Base-by-base conservation (phyloP, 257 asterid species). In the Petunia secreta region DNA sequence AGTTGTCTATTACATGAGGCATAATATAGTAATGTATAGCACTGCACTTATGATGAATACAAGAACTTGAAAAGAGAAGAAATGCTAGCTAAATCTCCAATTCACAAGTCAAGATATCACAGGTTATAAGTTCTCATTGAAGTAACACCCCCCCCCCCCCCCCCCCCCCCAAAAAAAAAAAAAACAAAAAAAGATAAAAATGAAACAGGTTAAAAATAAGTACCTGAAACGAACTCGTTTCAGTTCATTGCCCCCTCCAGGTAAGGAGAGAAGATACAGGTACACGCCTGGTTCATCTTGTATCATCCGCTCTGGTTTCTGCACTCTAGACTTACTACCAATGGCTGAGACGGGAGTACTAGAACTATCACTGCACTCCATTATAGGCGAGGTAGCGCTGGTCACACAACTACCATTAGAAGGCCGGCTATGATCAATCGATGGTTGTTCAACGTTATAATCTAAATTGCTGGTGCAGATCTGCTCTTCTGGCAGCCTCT, bases 171-270 rank as follows among this genome's bases (percentile, higher is more conserved):
- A 25, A 25, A 25, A 25, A 25, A 25, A 25, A 25, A 25, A 25
- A 25, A 25, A 25, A 25, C 25, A 25, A 25, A 25, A 25, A 25
- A 25, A 25, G 25, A 25, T 5, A 62, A 71, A 59, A 44, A 7
- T 40, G 60, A 11, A 48, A 65, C 48, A 40, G 7, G 60, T 50
- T 50, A 73, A 50, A 52, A 73, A 62, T 3, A n/a, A 6, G 55
- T 90, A 95, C 99, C 98, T 95, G 92, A 95, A 95, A 82, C 99
- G 97, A 85, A 95, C 96, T 8, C 97, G 91, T 82, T 83, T 85
- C 40, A 95, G 91, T 85, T 95, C 97, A 80, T 92, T 95, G 67
- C 81, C 85, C 58, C 97, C 96, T 15, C 80, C 86, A 34, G 91
- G 91, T 80, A 88, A 85, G 78, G 92, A 78, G 80, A 78, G 54